phyloP scores from a whole-genome alignment of 148 eudicot genomes.

The Cornus kousa region DNA sequence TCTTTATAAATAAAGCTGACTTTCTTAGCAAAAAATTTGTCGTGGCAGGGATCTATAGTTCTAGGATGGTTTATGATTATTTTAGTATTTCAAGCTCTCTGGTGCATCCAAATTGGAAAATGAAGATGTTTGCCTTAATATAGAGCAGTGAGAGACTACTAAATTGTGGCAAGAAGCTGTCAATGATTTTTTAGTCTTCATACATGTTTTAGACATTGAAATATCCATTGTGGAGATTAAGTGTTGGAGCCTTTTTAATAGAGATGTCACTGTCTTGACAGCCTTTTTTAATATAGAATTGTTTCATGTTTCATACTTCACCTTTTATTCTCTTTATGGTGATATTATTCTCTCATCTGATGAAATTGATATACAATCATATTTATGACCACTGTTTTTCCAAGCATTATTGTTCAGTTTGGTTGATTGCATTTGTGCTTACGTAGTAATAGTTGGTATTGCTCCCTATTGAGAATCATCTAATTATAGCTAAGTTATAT shows the following conservation, averaged over 20 bases:
- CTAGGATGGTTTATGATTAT: neutral
- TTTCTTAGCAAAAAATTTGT: neutral
- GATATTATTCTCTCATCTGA: neutral
- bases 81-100: too few relatives aligned
- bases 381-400: neutral
- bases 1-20: neutral
- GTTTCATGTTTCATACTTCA: neutral
- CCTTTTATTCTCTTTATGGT: neutral
- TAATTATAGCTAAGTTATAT: neutral
- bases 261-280: neutral
- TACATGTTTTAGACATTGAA: neutral
- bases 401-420: neutral
- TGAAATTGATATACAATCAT: neutral
- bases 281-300: neutral
- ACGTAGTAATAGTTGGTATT: neutral
- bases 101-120: neutral
- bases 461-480: neutral
- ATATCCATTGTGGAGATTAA: neutral
- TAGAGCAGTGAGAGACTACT: neutral
- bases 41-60: neutral
- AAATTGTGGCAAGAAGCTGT: neutral
- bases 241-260: neutral
- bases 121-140: neutral
- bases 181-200: neutral
- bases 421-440: neutral